Evolutionary conservation across 352 stramenopile genomes (phyloP).

Genomic region (Aphanomyces astaci): DNA sequence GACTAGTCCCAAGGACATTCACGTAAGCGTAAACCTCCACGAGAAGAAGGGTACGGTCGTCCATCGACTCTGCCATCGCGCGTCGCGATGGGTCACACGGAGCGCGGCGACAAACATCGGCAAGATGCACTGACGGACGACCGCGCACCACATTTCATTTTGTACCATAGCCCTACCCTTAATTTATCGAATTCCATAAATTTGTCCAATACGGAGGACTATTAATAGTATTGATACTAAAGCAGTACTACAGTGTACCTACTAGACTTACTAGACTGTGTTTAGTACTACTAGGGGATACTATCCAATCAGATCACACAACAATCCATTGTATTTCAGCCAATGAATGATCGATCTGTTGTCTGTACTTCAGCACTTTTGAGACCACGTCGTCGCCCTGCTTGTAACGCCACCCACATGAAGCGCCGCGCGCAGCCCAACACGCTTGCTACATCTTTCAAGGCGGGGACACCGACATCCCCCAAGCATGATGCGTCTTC

Average conservation of each 20-base stretch:
- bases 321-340: no score
- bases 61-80: constrained; percentile 4
- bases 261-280: no score
- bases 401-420: no score
- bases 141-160: no score
- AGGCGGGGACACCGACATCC: neutral
- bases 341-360: neutral
- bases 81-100: constrained; percentile 4
- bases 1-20: neutral
- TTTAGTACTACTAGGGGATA: no score
- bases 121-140: constrained; percentile 3
- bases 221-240: no score
- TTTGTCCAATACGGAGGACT: no score
- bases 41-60: neutral
- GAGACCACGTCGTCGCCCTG: no score
- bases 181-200: no score
- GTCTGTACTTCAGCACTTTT: no score
- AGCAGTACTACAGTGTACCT: no score
- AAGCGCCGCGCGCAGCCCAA: neutral
- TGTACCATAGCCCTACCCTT: constrained; percentile 13
- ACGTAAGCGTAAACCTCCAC: constrained; percentile 17
- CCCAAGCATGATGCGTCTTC: neutral
- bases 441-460: neutral
- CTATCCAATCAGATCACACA: no score
- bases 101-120: neutral